Evolutionary conservation across 768 basidiomycete species (phyloP), one percentile per base, ranked within the genome.

Genomic region (Leccinum aurantiacum): DNA sequence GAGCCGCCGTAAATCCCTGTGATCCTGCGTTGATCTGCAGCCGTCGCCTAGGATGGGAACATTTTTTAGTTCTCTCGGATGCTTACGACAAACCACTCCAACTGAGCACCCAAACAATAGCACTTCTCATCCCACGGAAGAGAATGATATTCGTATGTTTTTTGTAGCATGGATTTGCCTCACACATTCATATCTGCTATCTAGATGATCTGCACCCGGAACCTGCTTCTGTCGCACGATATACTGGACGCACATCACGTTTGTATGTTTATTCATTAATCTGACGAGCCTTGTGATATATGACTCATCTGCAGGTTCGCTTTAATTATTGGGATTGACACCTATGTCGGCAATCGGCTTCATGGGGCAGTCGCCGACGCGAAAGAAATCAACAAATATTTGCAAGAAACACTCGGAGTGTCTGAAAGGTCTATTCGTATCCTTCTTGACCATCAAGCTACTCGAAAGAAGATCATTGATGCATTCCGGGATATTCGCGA

Each of bases 271-370:
- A 29, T 19, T 9, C 50, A 31, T n/a, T 51, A 4, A 17, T 19
- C 4, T 31, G 2, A n/a, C 6, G 17, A 25, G 8, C 9, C 3
- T n/a, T 3, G 31, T n/a, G n/a, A 5, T 11, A 31, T 31, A n/a
- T 31, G n/a, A n/a, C 8, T 27, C 29, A 17, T 17, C n/a, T 2
- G 9, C n/a, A 31, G 50, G 49, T 76, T 78, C 15, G 77, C 78
- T 7, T 70, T 82, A 24, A 69, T 80, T 54, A 77, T 82, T 44
- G 80, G 79, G 11, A 80, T 82, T 56, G 73, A 80, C 59, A 35
- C 67, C 52, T 82, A 81, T 51, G 29, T 17, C 31, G 59, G 67
- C 57, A 29, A 29, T 4, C 63, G 73, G 49, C 74, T 81, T 54
- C 56, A 37, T 7, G 76, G 74, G 14, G 79, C 79, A 3, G 74